These are phyloP conservation scores for Eremothecium coryli DNA, from an alignment of 1,139 yeast species.

Conservation along the genomic window DNA sequence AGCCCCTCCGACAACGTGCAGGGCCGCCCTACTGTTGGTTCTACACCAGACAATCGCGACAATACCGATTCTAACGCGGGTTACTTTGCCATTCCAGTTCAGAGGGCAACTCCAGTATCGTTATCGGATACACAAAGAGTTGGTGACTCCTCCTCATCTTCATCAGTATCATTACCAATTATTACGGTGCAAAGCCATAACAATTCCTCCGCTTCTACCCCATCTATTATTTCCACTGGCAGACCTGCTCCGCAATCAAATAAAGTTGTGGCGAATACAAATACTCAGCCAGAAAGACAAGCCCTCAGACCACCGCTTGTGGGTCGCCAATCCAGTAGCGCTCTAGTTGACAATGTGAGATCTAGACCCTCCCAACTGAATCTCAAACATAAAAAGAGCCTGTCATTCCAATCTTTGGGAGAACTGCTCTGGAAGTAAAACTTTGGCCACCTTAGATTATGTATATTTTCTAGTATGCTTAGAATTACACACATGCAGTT, in stretches of 20 bases:
- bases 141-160: not conserved
- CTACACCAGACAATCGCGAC: too few relatives aligned
- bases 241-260: not conserved
- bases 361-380: constrained; percentile 21
- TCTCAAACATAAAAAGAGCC: constrained; percentile 29
- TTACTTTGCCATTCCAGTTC: constrained; percentile 30
- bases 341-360: constrained; percentile 15
- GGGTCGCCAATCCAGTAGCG: constrained; percentile 20
- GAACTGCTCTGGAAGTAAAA: constrained; percentile 29
- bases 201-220: not conserved
- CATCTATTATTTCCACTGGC: too few relatives aligned
- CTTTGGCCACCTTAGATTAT: constrained; percentile 11
- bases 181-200: too few relatives aligned
- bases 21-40: too few relatives aligned
- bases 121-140: too few relatives aligned
- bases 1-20: too few relatives aligned
- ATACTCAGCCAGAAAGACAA: not conserved
- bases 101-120: constrained; percentile 3
- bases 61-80: too few relatives aligned
- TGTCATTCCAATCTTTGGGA: constrained; percentile 31
- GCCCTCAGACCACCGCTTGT: not conserved
- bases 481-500: not conserved
- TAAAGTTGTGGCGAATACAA: not conserved
- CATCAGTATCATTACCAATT: not conserved
- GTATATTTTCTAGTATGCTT: not conserved